phyloP scores from a whole-genome alignment of 1,139 yeast genomes.

The Candida sp. region DNA sequence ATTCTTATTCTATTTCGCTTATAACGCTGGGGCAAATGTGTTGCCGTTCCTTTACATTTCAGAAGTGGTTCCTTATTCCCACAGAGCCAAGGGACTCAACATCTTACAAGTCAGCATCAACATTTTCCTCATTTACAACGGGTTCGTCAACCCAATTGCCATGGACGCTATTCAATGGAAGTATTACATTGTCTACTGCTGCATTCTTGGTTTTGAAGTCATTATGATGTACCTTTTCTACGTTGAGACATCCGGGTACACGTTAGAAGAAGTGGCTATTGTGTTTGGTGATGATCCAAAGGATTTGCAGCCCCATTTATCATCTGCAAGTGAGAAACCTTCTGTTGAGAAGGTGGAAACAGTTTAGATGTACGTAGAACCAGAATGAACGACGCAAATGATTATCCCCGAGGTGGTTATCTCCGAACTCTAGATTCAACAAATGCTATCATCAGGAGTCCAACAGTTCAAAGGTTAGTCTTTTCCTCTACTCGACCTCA shows the following conservation, averaged over 20 bases:
- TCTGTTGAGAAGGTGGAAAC: not conserved
- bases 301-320: not conserved
- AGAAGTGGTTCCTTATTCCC: conserved; percentile 48
- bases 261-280: conserved; percentile 56
- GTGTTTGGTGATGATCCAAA: conserved; percentile 43
- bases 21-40: conserved; percentile 39
- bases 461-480: no score
- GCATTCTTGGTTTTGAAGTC: conserved; percentile 41
- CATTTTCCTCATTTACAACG: conserved; percentile 24
- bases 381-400: no score
- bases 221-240: conserved; percentile 43
- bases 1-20: conserved; percentile 42
- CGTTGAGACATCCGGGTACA: conserved; percentile 56
- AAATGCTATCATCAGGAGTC: no score
- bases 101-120: conserved; percentile 32
- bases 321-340: not conserved
- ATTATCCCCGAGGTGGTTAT: no score
- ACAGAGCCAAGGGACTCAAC: conserved; percentile 49
- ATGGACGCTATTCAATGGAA: conserved; percentile 63
- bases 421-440: no score
- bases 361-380: not conserved
- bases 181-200: conserved; percentile 59
- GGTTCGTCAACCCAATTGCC: conserved; percentile 63
- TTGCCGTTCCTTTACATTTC: conserved; percentile 39
- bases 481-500: no score